These are phyloP conservation scores for Biscogniauxia sp. DNA, from an alignment of 2,329 filamentous ascomycete species.

Conservation along the genomic window DNA sequence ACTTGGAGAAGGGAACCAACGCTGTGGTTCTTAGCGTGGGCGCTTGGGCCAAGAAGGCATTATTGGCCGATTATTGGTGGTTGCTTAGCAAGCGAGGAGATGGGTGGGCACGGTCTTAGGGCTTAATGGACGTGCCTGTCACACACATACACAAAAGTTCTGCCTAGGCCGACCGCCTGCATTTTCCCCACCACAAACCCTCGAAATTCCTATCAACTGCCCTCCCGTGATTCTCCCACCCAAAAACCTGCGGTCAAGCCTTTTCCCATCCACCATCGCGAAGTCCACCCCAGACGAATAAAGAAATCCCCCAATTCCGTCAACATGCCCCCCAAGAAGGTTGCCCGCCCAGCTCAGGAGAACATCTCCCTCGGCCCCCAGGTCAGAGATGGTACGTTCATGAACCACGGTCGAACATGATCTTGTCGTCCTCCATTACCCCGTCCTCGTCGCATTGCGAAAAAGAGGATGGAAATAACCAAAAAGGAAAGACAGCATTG, in stretches of 20 bases:
- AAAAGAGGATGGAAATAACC: no score
- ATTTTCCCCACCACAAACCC: conserved; percentile 16
- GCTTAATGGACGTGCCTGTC: background rate
- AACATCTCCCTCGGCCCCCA: conserved; percentile 98
- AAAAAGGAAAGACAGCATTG: conserved; percentile 1
- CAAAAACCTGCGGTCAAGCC: conserved; percentile 5
- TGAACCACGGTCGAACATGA: background rate
- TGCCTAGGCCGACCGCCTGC: conserved; percentile 25
- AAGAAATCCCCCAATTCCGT: conserved; percentile 29
- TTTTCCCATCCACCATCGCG: conserved; percentile 29
- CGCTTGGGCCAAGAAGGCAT: conserved; percentile 13
- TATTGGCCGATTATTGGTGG: conserved; percentile 11
- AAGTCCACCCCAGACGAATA: conserved; percentile 29
- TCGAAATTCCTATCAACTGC: conserved; percentile 7
- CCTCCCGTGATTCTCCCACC: conserved; percentile 18
- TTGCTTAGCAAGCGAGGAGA: conserved; percentile 1
- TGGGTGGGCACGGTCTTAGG: conserved; percentile 19
- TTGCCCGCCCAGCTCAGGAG: conserved; percentile 80
- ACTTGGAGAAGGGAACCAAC: conserved; percentile 13
- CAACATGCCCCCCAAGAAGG: conserved; percentile 95
- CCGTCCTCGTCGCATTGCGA: no score
- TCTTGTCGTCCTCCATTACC: background rate
- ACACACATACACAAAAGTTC: conserved; percentile 7
- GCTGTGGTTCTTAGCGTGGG: conserved; percentile 7
- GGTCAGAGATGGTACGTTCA: conserved; percentile 80